Conservation (phyloP, 2,329 filamentous ascomycete genomes). For the Talaromyces sp. region DNA sequence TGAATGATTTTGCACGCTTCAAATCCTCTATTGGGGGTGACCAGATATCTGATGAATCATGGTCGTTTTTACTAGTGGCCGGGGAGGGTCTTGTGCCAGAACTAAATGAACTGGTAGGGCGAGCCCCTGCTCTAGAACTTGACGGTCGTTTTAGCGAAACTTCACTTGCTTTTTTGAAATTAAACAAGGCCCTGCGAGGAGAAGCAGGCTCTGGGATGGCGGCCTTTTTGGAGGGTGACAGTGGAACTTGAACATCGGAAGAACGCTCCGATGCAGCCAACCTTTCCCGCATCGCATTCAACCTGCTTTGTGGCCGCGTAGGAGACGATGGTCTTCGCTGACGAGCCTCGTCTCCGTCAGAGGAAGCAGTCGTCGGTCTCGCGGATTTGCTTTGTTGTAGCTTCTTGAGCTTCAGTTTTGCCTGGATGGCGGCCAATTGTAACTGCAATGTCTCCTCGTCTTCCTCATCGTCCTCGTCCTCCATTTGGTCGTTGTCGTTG, state of each 20-base stretch:
- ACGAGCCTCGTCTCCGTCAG: slow-evolving; percentile 13
- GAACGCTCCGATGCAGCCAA: slow-evolving; percentile 2
- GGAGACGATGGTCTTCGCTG: slow-evolving; percentile 10
- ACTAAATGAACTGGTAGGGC: slow-evolving; percentile 26
- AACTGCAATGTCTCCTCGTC: slow-evolving; percentile 87
- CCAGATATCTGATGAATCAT: slow-evolving; percentile 18
- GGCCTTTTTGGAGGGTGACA: slow-evolving; percentile 57
- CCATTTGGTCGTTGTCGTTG: slow-evolving; percentile 27
- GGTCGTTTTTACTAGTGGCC: slow-evolving; percentile 16
- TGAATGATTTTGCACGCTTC: slow-evolving; percentile 59
- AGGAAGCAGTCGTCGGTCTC: slow-evolving; percentile 16
- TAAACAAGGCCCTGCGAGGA: slow-evolving; percentile 71
- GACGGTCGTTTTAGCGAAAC: slow-evolving; percentile 73
- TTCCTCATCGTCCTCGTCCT: slow-evolving; percentile 60
- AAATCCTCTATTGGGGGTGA: slow-evolving; percentile 20
- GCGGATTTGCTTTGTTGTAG: slow-evolving; percentile 54
- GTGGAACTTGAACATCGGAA: slow-evolving; percentile 63
- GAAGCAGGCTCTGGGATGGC: slow-evolving; percentile 56
- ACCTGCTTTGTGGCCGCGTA: slow-evolving; percentile 15
- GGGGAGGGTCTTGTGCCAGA: slow-evolving; percentile 21
- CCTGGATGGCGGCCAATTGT: slow-evolving; percentile 82
- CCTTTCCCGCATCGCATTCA: slow-evolving; percentile 14
- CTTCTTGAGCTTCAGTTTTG: slow-evolving; percentile 79
- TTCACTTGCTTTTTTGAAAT: slow-evolving; percentile 79
- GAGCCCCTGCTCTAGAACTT: slow-evolving; percentile 20